These are phyloP conservation scores for Trametes cingulata DNA, from an alignment of 768 basidiomycete genomes.

Conservation along the genomic window DNA sequence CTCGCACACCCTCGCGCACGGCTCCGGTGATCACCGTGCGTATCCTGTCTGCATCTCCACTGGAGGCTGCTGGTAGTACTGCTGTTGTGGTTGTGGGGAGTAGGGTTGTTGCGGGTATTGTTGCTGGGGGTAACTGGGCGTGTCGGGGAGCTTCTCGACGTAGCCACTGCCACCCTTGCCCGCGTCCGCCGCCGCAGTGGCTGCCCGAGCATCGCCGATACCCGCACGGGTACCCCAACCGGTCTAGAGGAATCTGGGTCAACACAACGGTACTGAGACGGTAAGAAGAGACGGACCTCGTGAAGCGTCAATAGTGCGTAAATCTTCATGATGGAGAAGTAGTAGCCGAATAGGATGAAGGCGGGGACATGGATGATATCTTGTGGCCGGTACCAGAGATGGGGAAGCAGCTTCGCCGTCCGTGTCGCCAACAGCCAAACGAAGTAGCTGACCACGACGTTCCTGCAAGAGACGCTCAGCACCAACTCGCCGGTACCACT, in stretches of 20 bases:
- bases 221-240: slow-evolving; percentile 97
- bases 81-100: slow-evolving; percentile 6
- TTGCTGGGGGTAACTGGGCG: slow-evolving; percentile 23
- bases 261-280: background rate
- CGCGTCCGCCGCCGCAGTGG: slow-evolving; percentile 66
- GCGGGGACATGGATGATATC: slow-evolving; percentile 62
- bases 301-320: slow-evolving; percentile 90
- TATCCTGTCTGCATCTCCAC: slow-evolving; percentile 36
- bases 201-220: slow-evolving; percentile 80
- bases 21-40: slow-evolving; percentile 12
- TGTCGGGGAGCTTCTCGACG: slow-evolving; percentile 29
- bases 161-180: slow-evolving; percentile 25
- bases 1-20: slow-evolving; percentile 4
- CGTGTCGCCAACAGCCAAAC: slow-evolving; percentile 73
- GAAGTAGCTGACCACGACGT: slow-evolving; percentile 64
- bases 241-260: slow-evolving; percentile 48
- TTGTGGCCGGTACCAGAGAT: slow-evolving; percentile 58
- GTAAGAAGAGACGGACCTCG: slow-evolving; percentile 53
- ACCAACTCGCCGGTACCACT: slow-evolving; percentile 34
- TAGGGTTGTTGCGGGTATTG: slow-evolving; percentile 9
- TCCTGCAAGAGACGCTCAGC: slow-evolving; percentile 45
- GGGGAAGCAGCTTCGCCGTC: slow-evolving; percentile 71
- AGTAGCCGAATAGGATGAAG: slow-evolving; percentile 86
- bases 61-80: slow-evolving; percentile 27
- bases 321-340: slow-evolving; percentile 93